Evolutionary conservation across 257 asterid species (phyloP).

Genomic region (Schizonepeta tenuifolia): DNA sequence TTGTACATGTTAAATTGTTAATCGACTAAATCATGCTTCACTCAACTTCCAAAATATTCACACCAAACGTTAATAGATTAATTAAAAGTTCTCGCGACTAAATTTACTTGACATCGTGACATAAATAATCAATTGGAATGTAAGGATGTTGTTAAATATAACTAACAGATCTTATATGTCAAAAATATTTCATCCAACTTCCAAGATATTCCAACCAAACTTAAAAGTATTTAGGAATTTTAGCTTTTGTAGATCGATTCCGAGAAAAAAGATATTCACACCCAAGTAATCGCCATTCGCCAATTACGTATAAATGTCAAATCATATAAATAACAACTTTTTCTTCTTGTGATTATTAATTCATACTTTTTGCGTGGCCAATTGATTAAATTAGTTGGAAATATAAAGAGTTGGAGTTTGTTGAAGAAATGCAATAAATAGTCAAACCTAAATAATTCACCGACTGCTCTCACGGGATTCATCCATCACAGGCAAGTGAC

Average conservation of each 20-base stretch:
- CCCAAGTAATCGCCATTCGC: no score
- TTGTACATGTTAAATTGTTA: no score
- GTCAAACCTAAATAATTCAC: constrained; percentile 44
- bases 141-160: no score
- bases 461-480: constrained; percentile 43
- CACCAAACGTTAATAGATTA: no score
- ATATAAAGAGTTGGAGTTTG: constrained; percentile 26
- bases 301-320: not conserved
- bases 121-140: no score
- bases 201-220: not conserved
- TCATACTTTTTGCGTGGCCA: constrained; percentile 21
- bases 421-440: constrained; percentile 22
- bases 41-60: no score
- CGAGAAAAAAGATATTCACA: not conserved
- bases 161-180: no score
- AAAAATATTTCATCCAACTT: not conserved
- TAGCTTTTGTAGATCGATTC: not conserved
- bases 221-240: not conserved
- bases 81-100: no score
- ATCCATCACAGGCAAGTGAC: constrained; percentile 31
- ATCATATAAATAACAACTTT: not conserved
- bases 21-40: no score
- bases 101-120: no score
- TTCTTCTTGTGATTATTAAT: not conserved
- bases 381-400: constrained; percentile 26